phyloP scores from a whole-genome alignment of 805 yeast genomes.

The Yamadazyma scolyti region DNA sequence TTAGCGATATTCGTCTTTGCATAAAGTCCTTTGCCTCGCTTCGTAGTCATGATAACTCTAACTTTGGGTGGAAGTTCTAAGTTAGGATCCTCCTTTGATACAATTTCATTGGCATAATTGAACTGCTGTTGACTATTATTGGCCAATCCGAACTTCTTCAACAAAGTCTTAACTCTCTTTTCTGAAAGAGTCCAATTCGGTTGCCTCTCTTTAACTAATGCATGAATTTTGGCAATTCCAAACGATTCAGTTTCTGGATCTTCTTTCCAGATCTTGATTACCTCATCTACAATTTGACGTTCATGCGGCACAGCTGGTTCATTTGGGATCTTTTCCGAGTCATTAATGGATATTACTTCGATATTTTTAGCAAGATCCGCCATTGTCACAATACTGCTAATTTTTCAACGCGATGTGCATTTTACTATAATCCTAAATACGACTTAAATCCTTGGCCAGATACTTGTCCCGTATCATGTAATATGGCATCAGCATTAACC shows the following conservation, averaged over 20 bases:
- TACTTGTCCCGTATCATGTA: slow-evolving; percentile 31
- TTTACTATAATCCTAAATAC: background rate
- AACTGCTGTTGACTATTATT: slow-evolving; percentile 27
- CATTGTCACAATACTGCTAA: slow-evolving; percentile 1
- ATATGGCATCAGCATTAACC: slow-evolving; percentile 54
- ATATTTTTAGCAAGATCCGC: slow-evolving; percentile 17
- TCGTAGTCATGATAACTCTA: slow-evolving; percentile 45
- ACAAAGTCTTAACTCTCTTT: slow-evolving; percentile 48
- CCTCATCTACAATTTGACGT: slow-evolving; percentile 55
- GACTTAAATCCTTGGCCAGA: background rate
- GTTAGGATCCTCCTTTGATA: slow-evolving; percentile 46
- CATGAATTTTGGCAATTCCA: slow-evolving; percentile 52
- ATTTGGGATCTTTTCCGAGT: slow-evolving; percentile 16
- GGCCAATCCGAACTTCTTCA: slow-evolving; percentile 56
- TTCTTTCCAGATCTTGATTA: slow-evolving; percentile 63
- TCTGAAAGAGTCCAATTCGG: slow-evolving; percentile 64
- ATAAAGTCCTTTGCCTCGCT: slow-evolving; percentile 59
- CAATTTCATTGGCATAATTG: slow-evolving; percentile 53
- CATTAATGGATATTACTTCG: slow-evolving; percentile 37
- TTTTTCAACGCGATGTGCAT: background rate
- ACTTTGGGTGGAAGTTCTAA: slow-evolving; percentile 39
- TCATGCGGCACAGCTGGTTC: slow-evolving; percentile 49
- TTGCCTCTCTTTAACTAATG: slow-evolving; percentile 46
- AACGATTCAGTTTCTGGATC: slow-evolving; percentile 61
- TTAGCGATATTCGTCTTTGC: slow-evolving; percentile 44